A percentile compares a stretch with the other conserved stretches of the same genome.
Conservation (phyloP, 2,329 filamentous ascomycete genomes). For the Xylariaceae sp. region DNA sequence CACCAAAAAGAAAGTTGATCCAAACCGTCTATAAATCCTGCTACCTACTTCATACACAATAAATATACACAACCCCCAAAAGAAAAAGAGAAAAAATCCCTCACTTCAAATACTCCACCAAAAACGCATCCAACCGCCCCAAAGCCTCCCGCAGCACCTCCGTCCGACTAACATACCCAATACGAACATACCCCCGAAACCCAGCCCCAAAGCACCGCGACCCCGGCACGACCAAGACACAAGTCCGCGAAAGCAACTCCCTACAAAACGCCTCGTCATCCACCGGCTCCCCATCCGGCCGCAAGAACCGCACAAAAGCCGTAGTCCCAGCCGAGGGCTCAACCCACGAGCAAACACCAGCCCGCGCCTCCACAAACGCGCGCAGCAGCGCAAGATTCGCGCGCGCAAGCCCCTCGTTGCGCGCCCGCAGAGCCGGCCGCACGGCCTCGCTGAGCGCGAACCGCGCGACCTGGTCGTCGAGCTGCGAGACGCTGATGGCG, state of each 20-base stretch:
- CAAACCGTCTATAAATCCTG: no score
- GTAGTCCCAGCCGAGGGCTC: constrained; percentile 77
- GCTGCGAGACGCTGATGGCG: constrained; percentile 76
- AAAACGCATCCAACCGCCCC: constrained; percentile 43
- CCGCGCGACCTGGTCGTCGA: constrained; percentile 74
- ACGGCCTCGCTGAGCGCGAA: constrained; percentile 61
- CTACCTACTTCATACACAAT: no score
- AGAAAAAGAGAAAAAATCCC: no score
- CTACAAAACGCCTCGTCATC: constrained; percentile 71
- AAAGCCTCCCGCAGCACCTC: constrained; percentile 64
- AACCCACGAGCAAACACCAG: constrained; percentile 59
- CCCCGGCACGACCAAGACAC: constrained; percentile 72
- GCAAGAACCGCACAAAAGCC: constrained; percentile 67
- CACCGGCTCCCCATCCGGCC: constrained; percentile 54
- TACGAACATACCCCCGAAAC: constrained; percentile 69
- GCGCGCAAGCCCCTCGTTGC: constrained; percentile 59
- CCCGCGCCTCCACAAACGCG: constrained; percentile 57
- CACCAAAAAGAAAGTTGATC: no score
- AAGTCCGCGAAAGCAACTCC: constrained; percentile 62
- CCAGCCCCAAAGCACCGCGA: constrained; percentile 64
- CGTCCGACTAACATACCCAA: constrained; percentile 72
- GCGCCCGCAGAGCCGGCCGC: constrained; percentile 42
- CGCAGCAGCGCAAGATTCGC: constrained; percentile 60
- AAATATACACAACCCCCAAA: no score
- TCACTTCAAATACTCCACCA: constrained; percentile 33